Evolutionary conservation across 2,329 filamentous ascomycete genomes (phyloP).

Genomic region (Colletotrichum neosansevieriae): DNA sequence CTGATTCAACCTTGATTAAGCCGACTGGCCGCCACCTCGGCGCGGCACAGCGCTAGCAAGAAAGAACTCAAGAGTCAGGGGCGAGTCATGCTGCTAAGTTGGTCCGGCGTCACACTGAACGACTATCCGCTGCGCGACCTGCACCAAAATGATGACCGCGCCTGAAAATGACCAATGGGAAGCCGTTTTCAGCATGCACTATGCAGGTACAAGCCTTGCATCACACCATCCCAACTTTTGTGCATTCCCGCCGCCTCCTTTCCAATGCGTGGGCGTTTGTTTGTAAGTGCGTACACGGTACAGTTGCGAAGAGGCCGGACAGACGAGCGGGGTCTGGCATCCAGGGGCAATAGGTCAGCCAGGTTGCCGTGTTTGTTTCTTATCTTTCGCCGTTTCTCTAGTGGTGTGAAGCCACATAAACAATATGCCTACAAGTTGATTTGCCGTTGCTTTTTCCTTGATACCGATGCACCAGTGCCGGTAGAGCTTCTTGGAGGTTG

Average conservation of each 20-base stretch:
- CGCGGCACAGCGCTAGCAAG: constrained; percentile 25
- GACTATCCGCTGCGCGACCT: constrained; percentile 20
- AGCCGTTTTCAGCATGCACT: constrained; percentile 1
- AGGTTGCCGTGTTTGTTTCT: constrained; percentile 29
- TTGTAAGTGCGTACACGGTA: constrained; percentile 10
- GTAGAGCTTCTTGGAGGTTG: constrained; percentile 8
- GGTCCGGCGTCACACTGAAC: constrained; percentile 30
- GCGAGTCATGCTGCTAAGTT: constrained; percentile 26
- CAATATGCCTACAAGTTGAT: constrained; percentile 8
- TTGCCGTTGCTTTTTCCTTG: constrained; percentile 19
- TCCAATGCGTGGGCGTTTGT: constrained; percentile 27
- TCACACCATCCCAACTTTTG: constrained; percentile 31
- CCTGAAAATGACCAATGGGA: constrained; percentile 21
- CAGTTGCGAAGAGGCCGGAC: constrained; percentile 7
- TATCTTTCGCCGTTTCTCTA: constrained; percentile 19
- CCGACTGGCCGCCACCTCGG: constrained; percentile 37
- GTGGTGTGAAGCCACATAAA: constrained; percentile 10
- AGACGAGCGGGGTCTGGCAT: constrained; percentile 15
- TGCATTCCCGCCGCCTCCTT: constrained; percentile 30
- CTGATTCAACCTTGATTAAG: constrained; percentile 9
- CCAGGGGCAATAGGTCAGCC: no score
- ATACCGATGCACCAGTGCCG: constrained; percentile 8
- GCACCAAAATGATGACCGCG: constrained; percentile 20
- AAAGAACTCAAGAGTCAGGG: constrained; percentile 28
- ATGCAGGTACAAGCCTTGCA: constrained; percentile 33